Evolutionary conservation across 169 alveolate genomes (phyloP).

Genomic region (Cryptosporidium tyzzeri): DNA sequence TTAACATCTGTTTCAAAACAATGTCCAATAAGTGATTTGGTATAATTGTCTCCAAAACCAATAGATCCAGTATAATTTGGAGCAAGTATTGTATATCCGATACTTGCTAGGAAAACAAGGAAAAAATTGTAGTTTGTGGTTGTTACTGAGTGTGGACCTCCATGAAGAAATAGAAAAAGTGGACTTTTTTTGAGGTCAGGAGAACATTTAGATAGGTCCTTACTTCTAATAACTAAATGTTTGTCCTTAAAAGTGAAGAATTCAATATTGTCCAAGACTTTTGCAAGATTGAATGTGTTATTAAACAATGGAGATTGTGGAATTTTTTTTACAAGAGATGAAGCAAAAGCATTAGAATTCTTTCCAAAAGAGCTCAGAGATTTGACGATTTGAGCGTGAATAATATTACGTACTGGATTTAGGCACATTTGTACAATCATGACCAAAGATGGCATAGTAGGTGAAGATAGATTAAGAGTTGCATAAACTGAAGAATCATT

Average conservation of each 20-base stretch:
- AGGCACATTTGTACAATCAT: conserved; percentile 42
- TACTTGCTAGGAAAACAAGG: conserved; percentile 12
- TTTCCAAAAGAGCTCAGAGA: conserved; percentile 59
- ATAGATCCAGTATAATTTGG: conserved; percentile 54
- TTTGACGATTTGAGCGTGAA: conserved; percentile 46
- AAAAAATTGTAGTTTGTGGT: background rate
- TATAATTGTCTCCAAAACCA: conserved; percentile 65
- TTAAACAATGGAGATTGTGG: background rate
- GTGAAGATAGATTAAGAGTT: conserved; percentile 18
- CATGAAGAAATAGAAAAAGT: conserved; percentile 28
- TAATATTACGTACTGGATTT: conserved; percentile 22
- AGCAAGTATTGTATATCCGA: conserved; percentile 45
- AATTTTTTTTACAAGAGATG: background rate
- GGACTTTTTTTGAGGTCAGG: conserved; percentile 12
- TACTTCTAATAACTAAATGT: conserved; percentile 25
- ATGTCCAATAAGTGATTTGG: conserved; percentile 10
- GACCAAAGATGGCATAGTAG: conserved; percentile 63
- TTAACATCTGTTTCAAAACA: conserved; percentile 20
- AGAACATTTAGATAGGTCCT: background rate
- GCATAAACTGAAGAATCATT: conserved; percentile 3
- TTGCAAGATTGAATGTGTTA: conserved; percentile 16
- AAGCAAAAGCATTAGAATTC: conserved; percentile 17
- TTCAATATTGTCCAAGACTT: background rate
- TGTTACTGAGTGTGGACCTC: conserved; percentile 60
- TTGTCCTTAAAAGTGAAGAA: conserved; percentile 30